Conservation (phyloP, 345 rosid genomes). For the Euphorbia pulcherrima region DNA sequence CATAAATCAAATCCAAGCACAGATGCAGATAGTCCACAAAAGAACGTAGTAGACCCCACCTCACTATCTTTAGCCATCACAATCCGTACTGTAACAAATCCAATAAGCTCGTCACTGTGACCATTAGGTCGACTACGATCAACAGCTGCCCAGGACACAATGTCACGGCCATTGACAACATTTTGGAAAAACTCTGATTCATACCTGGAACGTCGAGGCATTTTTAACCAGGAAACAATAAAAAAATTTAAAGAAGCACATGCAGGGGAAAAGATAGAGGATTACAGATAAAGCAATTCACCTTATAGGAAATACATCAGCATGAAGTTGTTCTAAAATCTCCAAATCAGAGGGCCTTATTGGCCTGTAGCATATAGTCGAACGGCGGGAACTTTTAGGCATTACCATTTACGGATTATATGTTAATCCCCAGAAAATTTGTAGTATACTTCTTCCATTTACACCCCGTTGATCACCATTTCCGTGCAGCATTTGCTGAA, state of each 20-base stretch:
- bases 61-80: conserved; percentile 76
- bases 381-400: conserved; percentile 39
- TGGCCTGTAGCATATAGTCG: conserved; percentile 67
- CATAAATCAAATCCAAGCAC: conserved; percentile 7
- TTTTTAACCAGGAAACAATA: conserved; percentile 16
- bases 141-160: conserved; percentile 91
- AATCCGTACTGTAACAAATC: conserved; percentile 82
- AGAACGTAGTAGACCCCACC: conserved; percentile 46
- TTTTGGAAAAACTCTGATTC: conserved; percentile 90
- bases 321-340: conserved; percentile 66
- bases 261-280: background rate
- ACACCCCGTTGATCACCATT: conserved; percentile 32
- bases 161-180: conserved; percentile 71
- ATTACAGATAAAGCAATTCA: conserved; percentile 10
- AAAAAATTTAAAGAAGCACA: background rate
- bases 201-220: conserved; percentile 53
- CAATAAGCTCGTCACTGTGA: conserved; percentile 71
- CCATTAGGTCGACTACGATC: conserved; percentile 71
- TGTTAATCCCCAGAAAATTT: conserved; percentile 46
- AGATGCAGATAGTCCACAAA: conserved; percentile 13
- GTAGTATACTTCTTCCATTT: conserved; percentile 43
- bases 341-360: conserved; percentile 69
- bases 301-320: conserved; percentile 84
- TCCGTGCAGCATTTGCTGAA: conserved; percentile 31
- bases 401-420: conserved; percentile 47